These are phyloP conservation scores for Fraxinus velutina DNA, from an alignment of 305 asterid species.

Conservation along the genomic window DNA sequence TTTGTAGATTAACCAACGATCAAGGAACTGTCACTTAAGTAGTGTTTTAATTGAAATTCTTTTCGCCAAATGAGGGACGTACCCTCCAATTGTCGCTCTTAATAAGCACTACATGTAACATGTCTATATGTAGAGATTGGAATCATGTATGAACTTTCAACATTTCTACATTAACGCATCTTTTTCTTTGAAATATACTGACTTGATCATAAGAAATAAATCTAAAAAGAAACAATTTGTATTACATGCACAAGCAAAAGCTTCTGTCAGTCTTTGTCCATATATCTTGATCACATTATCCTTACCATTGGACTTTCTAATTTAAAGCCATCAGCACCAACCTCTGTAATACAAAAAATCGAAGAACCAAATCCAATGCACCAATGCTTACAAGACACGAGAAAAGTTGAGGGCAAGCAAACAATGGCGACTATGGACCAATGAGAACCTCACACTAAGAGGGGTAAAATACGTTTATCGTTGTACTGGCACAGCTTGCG, in stretches of 20 bases:
- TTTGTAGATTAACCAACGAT: background rate
- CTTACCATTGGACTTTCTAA: conserved; percentile 19
- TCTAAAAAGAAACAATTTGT: background rate
- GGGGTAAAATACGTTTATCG: background rate
- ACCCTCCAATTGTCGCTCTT: background rate
- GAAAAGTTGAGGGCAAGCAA: background rate
- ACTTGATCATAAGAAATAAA: background rate
- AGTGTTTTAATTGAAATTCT: background rate
- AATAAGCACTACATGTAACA: background rate
- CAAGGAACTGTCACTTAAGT: background rate
- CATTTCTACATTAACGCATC: background rate
- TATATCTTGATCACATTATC: background rate
- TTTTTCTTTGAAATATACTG: background rate
- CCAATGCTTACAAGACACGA: background rate
- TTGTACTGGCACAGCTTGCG: background rate
- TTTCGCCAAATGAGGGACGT: background rate
- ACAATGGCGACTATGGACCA: background rate
- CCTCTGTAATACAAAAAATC: conserved; percentile 8
- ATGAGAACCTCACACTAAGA: background rate
- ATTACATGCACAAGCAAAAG: conserved; percentile 16
- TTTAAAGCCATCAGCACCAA: conserved; percentile 24
- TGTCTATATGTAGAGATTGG: background rate
- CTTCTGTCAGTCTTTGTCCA: background rate
- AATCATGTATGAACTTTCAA: background rate
- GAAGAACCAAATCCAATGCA: background rate